Conservation (phyloP, 2,329 filamentous ascomycete species). For the Lizonia empirigonia region DNA sequence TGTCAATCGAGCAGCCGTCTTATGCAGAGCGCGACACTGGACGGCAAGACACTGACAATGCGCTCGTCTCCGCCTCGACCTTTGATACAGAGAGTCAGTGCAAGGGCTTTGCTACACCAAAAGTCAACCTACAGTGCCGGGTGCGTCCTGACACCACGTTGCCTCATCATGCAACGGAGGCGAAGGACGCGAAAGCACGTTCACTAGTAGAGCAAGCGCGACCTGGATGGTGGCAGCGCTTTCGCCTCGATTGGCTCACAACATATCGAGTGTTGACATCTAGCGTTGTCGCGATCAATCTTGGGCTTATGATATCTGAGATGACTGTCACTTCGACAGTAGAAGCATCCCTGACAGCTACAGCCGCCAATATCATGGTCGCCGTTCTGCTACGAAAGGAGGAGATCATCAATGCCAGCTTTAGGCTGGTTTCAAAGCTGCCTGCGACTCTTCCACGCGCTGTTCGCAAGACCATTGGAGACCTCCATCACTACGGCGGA, state of each 20-base stretch:
- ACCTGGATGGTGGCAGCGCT: background rate
- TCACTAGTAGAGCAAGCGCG: background rate
- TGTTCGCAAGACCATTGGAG: conserved; percentile 31
- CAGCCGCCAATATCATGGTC: conserved; percentile 43
- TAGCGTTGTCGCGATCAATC: conserved; percentile 17
- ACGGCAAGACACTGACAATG: background rate
- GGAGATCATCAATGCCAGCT: conserved; percentile 40
- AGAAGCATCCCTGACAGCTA: conserved; percentile 28
- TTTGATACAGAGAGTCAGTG: background rate
- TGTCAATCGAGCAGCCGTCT: background rate
- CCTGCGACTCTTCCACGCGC: conserved; percentile 31
- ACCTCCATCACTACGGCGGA: conserved; percentile 44
- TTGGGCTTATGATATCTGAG: background rate
- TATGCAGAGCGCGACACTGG: background rate
- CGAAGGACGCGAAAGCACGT: background rate
- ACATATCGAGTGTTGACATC: conserved; percentile 25
- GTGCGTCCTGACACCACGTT: too few relatives aligned
- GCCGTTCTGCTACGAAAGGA: conserved; percentile 44
- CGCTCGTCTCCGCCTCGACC: background rate
- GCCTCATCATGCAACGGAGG: too few relatives aligned
- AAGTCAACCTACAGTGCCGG: background rate
- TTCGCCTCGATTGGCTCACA: conserved; percentile 24
- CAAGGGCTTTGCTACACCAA: background rate
- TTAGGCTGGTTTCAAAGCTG: conserved; percentile 33
- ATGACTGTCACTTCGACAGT: background rate